Evolutionary conservation across 768 basidiomycete genomes (phyloP).

Genomic region (Rhodocollybia butyracea): DNA sequence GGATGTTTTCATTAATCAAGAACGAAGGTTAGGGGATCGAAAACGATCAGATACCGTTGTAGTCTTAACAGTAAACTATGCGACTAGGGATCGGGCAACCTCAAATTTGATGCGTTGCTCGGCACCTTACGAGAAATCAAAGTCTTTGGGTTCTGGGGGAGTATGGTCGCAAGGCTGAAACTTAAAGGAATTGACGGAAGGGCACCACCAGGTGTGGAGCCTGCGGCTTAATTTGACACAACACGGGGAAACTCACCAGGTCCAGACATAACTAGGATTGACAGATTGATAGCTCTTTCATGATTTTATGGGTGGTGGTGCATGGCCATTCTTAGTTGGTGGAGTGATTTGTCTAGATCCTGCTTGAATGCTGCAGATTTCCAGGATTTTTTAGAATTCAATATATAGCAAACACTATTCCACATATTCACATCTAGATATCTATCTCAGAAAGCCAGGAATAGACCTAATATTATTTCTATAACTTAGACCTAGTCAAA

Average conservation of each 20-base stretch:
- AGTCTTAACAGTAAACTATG: slow-evolving; percentile 85
- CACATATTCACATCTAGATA: no score
- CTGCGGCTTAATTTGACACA: slow-evolving; percentile 86
- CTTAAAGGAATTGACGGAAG: slow-evolving; percentile 84
- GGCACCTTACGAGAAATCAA: slow-evolving; percentile 86
- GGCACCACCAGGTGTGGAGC: slow-evolving; percentile 77
- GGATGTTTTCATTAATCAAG: slow-evolving; percentile 85
- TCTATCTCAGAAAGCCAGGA: no score
- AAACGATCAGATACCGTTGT: slow-evolving; percentile 83
- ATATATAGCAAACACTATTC: no score
- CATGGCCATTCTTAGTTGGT: slow-evolving; percentile 88
- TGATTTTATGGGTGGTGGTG: slow-evolving; percentile 86
- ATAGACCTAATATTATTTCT: no score
- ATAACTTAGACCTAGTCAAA: no score
- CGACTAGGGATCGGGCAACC: slow-evolving; percentile 73
- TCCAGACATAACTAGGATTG: slow-evolving; percentile 75
- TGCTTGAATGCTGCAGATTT: no score
- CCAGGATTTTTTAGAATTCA: no score
- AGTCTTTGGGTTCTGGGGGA: slow-evolving; percentile 86
- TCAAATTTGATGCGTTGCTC: slow-evolving; percentile 68
- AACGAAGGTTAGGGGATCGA: slow-evolving; percentile 84
- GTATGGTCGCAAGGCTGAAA: slow-evolving; percentile 75
- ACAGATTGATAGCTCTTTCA: slow-evolving; percentile 84
- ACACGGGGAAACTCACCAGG: slow-evolving; percentile 81
- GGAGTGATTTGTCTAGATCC: slow-evolving; percentile 97